Conservation (phyloP, 2,329 filamentous ascomycete genomes). For the Fusarium stilboides region DNA sequence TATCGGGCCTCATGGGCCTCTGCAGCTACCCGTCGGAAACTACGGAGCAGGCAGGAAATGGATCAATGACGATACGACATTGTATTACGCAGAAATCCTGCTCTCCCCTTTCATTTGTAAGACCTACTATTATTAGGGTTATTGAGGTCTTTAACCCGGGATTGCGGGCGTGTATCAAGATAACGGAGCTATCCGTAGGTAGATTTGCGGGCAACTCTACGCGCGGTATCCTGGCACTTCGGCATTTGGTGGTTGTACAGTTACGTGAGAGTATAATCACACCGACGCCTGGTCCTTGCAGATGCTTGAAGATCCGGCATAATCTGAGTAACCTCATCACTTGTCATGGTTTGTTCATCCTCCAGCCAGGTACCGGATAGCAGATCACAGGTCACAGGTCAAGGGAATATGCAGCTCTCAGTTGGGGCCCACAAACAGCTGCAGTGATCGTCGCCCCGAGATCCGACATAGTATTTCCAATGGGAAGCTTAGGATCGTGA, state of each 20-base stretch:
- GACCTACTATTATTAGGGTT: neutral
- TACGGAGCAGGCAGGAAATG: neutral
- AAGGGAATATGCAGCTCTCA: neutral
- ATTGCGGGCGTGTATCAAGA: slow-evolving; percentile 7
- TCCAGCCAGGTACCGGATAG: neutral
- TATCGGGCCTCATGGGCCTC: neutral
- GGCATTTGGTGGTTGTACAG: neutral
- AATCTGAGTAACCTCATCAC: slow-evolving; percentile 5
- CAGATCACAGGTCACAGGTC: slow-evolving; percentile 6
- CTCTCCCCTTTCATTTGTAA: neutral
- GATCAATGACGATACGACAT: neutral
- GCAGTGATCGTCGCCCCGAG: slow-evolving; percentile 22
- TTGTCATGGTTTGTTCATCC: neutral
- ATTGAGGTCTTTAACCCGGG: neutral
- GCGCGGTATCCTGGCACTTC: neutral
- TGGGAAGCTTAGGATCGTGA: neutral
- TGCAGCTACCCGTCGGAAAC: neutral
- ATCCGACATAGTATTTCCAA: neutral
- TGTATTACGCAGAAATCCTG: neutral
- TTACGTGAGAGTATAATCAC: slow-evolving; percentile 1
- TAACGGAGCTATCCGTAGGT: neutral
- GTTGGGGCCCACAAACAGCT: slow-evolving; percentile 1
- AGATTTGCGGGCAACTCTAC: neutral
- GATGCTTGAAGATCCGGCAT: neutral
- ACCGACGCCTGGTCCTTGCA: neutral